Percentiles rank a stretch among this genome's conserved stretches.
These are phyloP conservation scores for Areca catechu DNA, from an alignment of 176 grass and related monocot genomes.

Conservation along the genomic window DNA sequence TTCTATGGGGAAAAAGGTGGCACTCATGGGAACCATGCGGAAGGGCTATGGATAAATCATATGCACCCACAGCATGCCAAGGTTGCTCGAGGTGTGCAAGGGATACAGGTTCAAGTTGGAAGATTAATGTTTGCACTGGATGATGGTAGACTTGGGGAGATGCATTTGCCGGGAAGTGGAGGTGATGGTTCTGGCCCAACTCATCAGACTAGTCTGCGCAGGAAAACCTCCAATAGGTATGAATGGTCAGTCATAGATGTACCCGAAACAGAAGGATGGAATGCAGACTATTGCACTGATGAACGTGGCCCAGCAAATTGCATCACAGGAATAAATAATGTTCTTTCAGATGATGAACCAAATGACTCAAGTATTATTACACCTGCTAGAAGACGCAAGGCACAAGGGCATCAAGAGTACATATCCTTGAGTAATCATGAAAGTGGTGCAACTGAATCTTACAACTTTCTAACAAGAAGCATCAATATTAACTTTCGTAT, in stretches of 20 bases:
- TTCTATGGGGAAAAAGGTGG: conserved; percentile 45
- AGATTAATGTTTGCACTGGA: conserved; percentile 71
- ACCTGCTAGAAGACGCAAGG: conserved; percentile 37
- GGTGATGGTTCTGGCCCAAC: conserved; percentile 52
- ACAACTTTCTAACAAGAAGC: conserved; percentile 73
- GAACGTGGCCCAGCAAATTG: conserved; percentile 79
- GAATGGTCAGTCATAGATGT: conserved; percentile 85
- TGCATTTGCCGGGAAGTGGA: conserved; percentile 77
- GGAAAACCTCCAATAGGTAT: conserved; percentile 65
- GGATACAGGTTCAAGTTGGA: conserved; percentile 63
- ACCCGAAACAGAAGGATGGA: conserved; percentile 98
- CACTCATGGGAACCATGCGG: conserved; percentile 32
- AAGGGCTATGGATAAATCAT: conserved; percentile 71
- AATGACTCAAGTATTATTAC: conserved; percentile 38
- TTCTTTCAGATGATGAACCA: conserved; percentile 4
- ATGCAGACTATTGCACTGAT: conserved; percentile 90
- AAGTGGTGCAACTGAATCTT: conserved; percentile 32
- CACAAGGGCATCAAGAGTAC: conserved; percentile 45
- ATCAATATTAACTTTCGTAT: conserved; percentile 66
- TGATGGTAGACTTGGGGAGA: conserved; percentile 79
- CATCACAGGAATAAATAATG: conserved; percentile 48
- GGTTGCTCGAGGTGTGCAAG: conserved; percentile 46
- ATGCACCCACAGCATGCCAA: conserved; percentile 61
- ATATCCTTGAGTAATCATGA: conserved; percentile 32
- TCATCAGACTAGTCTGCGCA: conserved; percentile 44